Percentiles rank a stretch among this genome's conserved stretches.
phyloP scores from a whole-genome alignment of 257 asterid genomes.

The Cynanchum wilfordii region DNA sequence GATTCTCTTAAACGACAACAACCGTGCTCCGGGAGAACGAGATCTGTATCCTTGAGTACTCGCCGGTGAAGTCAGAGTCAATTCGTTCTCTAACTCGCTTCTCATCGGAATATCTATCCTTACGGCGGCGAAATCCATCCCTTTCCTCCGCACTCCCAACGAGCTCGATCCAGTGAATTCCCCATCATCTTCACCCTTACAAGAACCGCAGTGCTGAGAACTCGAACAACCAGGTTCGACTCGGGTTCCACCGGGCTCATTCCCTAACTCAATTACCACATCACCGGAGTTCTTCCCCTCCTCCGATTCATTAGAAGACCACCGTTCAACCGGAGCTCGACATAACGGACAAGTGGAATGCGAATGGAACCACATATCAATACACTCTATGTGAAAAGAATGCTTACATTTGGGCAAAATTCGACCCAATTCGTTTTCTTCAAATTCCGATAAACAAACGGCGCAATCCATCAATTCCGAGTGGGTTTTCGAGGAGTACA shows the following conservation, averaged over 20 bases:
- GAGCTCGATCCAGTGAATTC: constrained; percentile 16
- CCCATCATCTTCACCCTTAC: constrained; percentile 22
- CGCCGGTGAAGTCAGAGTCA: constrained; percentile 42
- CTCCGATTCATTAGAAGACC: constrained; percentile 19
- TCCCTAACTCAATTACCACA: constrained; percentile 6
- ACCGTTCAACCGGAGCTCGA: constrained; percentile 59
- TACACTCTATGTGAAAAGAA: constrained; percentile 63
- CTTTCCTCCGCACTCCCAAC: constrained; percentile 42
- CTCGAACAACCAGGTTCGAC: constrained; percentile 38
- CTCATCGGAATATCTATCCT: constrained; percentile 60
- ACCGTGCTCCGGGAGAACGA: constrained; percentile 52
- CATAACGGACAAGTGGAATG: constrained; percentile 88
- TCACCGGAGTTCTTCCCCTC: background rate
- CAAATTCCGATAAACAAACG: constrained; percentile 73
- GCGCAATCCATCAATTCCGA: constrained; percentile 52
- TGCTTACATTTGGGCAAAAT: constrained; percentile 65
- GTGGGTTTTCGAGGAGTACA: constrained; percentile 30
- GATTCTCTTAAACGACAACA: constrained; percentile 51
- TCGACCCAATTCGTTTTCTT: constrained; percentile 54
- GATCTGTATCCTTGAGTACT: constrained; percentile 26
- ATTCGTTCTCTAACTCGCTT: constrained; percentile 34
- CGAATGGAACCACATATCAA: constrained; percentile 80
- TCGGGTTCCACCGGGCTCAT: background rate
- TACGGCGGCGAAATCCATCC: constrained; percentile 38
- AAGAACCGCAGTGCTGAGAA: constrained; percentile 26